Percentiles rank a stretch among this genome's conserved stretches.
Conservation (phyloP, 2,329 filamentous ascomycete genomes). For the Ophiostoma perfectum region DNA sequence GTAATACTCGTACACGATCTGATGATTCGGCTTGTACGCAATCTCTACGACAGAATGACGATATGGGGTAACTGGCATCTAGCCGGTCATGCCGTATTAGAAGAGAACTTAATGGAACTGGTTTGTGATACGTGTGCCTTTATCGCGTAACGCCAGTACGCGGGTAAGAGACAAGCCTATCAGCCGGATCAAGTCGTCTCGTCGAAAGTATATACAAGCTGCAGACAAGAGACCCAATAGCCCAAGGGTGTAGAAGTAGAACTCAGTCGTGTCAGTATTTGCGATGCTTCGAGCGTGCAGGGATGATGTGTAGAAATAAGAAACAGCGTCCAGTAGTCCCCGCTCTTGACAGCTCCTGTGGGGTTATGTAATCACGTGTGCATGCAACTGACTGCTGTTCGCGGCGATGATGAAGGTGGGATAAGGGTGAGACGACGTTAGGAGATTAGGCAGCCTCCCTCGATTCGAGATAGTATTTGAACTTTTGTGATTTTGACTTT, state of each 20-base stretch:
- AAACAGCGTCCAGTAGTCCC: background rate
- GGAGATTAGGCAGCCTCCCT: constrained; percentile 3
- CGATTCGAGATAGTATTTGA: background rate
- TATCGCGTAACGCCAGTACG: too few species aligned
- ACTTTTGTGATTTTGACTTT: background rate
- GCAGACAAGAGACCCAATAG: too few species aligned
- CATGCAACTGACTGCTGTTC: background rate
- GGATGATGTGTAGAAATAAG: constrained; percentile 8
- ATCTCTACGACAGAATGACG: background rate
- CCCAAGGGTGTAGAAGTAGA: too few species aligned
- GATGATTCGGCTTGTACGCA: background rate
- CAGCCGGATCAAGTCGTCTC: too few species aligned
- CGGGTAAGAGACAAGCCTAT: too few species aligned
- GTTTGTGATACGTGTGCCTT: too few species aligned
- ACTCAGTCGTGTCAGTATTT: too few species aligned
- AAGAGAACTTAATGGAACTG: too few species aligned
- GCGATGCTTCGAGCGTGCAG: background rate
- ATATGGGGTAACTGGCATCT: background rate
- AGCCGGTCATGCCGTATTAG: too few species aligned
- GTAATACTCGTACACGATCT: background rate
- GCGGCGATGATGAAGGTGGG: constrained; percentile 6
- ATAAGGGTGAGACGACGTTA: constrained; percentile 1
- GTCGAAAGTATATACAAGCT: too few species aligned
- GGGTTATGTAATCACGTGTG: background rate
- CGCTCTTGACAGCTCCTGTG: constrained; percentile 8